Percentiles rank a stretch among this genome's conserved stretches.
These are phyloP conservation scores for Tuctoria greenei DNA, from an alignment of 176 grass and related monocot genomes.

Conservation along the genomic window DNA sequence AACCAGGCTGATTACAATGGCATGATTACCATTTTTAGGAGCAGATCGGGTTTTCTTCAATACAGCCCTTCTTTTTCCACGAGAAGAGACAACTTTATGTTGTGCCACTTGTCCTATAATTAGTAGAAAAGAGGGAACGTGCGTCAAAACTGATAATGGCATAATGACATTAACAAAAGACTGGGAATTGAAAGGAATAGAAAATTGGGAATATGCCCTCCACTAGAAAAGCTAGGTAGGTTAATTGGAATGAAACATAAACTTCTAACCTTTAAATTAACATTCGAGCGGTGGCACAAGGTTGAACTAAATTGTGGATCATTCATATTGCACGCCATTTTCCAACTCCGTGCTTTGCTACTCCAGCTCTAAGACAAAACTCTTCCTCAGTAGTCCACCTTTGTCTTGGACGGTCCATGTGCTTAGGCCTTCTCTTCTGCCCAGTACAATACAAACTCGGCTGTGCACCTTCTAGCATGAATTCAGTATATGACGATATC, in stretches of 20 bases:
- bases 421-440: neutral
- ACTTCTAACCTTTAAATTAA: slow-evolving; percentile 70
- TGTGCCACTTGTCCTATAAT: slow-evolving; percentile 88
- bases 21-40: slow-evolving; percentile 40
- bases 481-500: slow-evolving; percentile 15
- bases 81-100: slow-evolving; percentile 58
- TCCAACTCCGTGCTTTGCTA: slow-evolving; percentile 75
- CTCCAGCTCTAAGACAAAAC: slow-evolving; percentile 76
- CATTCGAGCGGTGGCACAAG: slow-evolving; percentile 67
- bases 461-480: slow-evolving; percentile 22
- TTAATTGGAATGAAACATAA: neutral
- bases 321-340: slow-evolving; percentile 81
- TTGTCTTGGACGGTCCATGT: slow-evolving; percentile 76
- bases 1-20: slow-evolving; percentile 30
- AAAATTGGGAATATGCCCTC: neutral
- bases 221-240: slow-evolving; percentile 10
- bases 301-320: slow-evolving; percentile 61
- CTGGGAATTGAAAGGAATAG: slow-evolving; percentile 2
- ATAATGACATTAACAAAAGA: slow-evolving; percentile 8
- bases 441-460: neutral
- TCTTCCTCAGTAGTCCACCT: slow-evolving; percentile 77
- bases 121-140: slow-evolving; percentile 17
- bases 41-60: slow-evolving; percentile 42
- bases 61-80: slow-evolving; percentile 45
- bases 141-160: slow-evolving; percentile 7